Percentiles rank a stretch among this genome's conserved stretches.
Evolutionary conservation across 1,284 basidiomycete species (phyloP).

Genomic region (Irpex sp.): DNA sequence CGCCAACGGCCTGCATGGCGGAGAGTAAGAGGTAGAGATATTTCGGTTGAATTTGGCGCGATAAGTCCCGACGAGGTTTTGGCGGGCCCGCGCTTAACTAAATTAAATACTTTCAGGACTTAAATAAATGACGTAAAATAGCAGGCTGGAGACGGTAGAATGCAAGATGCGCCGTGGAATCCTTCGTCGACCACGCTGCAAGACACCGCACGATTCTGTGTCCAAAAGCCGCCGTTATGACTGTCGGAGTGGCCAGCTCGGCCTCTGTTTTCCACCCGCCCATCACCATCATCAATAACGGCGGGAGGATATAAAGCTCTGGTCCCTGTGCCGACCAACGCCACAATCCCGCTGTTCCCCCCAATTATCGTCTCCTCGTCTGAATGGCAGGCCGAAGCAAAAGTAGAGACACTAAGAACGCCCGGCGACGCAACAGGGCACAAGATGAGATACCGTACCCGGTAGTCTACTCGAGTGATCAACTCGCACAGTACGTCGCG

Average conservation of each 20-base stretch:
- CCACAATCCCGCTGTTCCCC: not conserved
- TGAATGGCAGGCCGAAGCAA: not conserved
- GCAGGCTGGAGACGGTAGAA: not conserved
- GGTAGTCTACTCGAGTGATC: constrained; percentile 42
- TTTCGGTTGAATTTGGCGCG: not conserved
- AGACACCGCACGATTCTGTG: not conserved
- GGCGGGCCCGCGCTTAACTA: not conserved
- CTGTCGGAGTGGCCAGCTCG: not conserved
- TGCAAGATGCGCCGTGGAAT: not conserved
- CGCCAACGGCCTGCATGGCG: constrained; percentile 23
- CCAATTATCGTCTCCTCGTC: not conserved
- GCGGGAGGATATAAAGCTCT: not conserved
- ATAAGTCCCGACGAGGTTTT: not conserved
- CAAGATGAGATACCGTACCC: constrained; percentile 52
- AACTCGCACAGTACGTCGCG: constrained; percentile 51
- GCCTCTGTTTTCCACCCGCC: not conserved
- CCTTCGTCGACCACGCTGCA: not conserved
- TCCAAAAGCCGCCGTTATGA: constrained; percentile 7
- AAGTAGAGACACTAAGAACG: constrained; percentile 29
- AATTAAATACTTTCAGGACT: not conserved
- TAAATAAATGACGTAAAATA: not conserved
- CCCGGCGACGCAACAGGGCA: constrained; percentile 37
- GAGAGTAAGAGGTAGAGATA: constrained; percentile 4
- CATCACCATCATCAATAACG: not conserved
- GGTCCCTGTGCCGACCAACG: not conserved